phyloP scores from a whole-genome alignment of 2,329 filamentous ascomycete genomes.

The Apiospora koreana region DNA sequence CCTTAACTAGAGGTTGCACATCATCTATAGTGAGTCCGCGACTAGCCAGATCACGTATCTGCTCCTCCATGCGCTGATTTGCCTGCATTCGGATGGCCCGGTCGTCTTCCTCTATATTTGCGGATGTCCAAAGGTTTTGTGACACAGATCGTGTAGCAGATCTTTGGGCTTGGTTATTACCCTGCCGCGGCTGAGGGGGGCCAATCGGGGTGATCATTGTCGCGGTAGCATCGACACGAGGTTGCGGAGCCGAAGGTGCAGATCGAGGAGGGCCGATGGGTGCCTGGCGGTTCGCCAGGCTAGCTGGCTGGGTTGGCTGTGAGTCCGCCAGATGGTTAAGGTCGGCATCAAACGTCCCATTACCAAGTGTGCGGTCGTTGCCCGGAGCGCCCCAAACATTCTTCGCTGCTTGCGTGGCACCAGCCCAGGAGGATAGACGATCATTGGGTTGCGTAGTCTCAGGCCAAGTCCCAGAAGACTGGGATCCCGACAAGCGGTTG shows the following conservation, averaged over 20 bases:
- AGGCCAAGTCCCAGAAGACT: slow-evolving; percentile 32
- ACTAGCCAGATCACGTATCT: slow-evolving; percentile 45
- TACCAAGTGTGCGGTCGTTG: slow-evolving; percentile 71
- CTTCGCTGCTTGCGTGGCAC: slow-evolving; percentile 43
- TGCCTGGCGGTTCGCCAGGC: slow-evolving; percentile 41
- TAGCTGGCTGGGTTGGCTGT: slow-evolving; percentile 34
- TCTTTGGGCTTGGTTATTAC: slow-evolving; percentile 14
- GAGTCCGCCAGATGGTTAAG: slow-evolving; percentile 51
- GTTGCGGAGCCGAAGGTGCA: slow-evolving; percentile 21
- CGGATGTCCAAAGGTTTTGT: slow-evolving; percentile 27
- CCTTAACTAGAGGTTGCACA: slow-evolving; percentile 49
- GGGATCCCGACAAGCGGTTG: slow-evolving; percentile 23
- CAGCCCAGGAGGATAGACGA: slow-evolving; percentile 52
- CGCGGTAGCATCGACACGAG: slow-evolving; percentile 21
- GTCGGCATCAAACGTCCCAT: slow-evolving; percentile 72
- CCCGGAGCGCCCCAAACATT: slow-evolving; percentile 79
- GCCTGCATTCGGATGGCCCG: slow-evolving; percentile 42
- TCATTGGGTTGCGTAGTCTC: slow-evolving; percentile 34
- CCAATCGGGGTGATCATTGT: slow-evolving; percentile 32
- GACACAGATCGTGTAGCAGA: slow-evolving; percentile 6
- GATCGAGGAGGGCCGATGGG: slow-evolving; percentile 42
- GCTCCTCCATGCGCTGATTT: slow-evolving; percentile 40
- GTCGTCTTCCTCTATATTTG: slow-evolving; percentile 38
- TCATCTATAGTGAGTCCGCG: slow-evolving; percentile 47
- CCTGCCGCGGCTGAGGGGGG: slow-evolving; percentile 21